Evolutionary conservation across 2,329 filamentous ascomycete genomes (phyloP), one percentile per base, ranked within the genome.

Genomic region (Trichophyton simii): DNA sequence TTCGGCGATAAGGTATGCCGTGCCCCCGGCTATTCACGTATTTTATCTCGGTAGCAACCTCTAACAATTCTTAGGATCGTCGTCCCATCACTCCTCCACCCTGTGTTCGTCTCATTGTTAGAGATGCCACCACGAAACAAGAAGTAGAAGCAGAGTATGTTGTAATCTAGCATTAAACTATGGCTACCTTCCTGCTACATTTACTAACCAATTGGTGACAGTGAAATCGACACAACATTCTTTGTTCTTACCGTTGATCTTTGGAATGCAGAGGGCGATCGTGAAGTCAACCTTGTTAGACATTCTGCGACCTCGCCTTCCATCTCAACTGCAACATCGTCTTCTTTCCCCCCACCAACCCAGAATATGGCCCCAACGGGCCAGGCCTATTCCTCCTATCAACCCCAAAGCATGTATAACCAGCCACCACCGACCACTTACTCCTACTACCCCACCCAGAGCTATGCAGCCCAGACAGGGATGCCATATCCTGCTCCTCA

Each of bases 41-140:
- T 38, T n/a, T 42, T 41, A 18, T 31, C 36, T 11, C 15, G 42
- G 15, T 11, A 20, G 31, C 2, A 38, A 38, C 34, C 9, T 11
- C 28, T 58, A 20, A 58, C 55, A 13, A 15, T 15, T 57, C 55
- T 63, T 69, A 95, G 88, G 94, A 99, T 74, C 88, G 94, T 66
- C 83, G 94, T 65, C 94, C 94, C 28, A 96, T 99, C 68, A 97
- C 94, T 31, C 92, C 94, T 13, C 94, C 94, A 22, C 92, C 94
- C 2, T 96, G 92, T 73, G 87, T 97, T 59, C 83, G 87, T 65
- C 82, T 97, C 11, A 80, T 94, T 44, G 87, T 97, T 59, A 84
- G 82, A 64, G 89, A 96, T 72, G 78, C 82, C 48, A 75, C 76
- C 15, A 91, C 89, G 0, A 86, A 88, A 22, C 86, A 89, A 69